Evolutionary conservation across 169 alveolate genomes (phyloP).

Genomic region (Plasmodium gonderi): DNA sequence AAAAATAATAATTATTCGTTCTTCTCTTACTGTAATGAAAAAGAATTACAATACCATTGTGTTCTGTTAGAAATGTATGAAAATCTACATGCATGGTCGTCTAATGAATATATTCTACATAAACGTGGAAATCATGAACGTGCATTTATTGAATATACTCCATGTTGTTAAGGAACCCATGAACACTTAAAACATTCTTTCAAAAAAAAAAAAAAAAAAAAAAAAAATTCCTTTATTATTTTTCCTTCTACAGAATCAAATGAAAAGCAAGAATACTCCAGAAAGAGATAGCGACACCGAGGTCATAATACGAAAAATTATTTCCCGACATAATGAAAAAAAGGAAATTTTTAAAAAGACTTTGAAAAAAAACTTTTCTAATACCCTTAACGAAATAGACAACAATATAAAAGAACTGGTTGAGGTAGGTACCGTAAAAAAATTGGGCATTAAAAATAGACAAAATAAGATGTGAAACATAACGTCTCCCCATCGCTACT

Average conservation of each 20-base stretch:
- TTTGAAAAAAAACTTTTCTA: conserved; percentile 27
- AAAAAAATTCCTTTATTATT: neutral
- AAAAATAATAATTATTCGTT: neutral
- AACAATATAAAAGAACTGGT: conserved; percentile 30
- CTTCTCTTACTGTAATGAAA: neutral
- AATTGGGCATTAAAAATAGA: neutral
- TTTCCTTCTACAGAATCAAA: conserved; percentile 1
- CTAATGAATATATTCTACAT: too few species aligned
- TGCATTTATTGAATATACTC: too few species aligned
- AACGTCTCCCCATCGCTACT: too few species aligned
- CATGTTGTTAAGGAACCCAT: too few species aligned
- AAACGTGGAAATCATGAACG: too few species aligned
- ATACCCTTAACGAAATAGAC: conserved; percentile 58
- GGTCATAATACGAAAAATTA: conserved; percentile 51
- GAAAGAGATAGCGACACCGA: conserved; percentile 71
- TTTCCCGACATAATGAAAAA: conserved; percentile 64
- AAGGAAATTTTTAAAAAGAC: conserved; percentile 41
- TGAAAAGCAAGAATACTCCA: neutral
- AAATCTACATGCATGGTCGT: neutral
- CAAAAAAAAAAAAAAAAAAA: too few species aligned
- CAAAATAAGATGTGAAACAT: neutral
- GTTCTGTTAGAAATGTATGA: neutral
- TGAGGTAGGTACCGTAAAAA: conserved; percentile 15
- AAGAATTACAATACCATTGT: neutral
- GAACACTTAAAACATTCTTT: neutral